phyloP scores from a whole-genome alignment of 345 rosid species.

The Syzygium grande region DNA sequence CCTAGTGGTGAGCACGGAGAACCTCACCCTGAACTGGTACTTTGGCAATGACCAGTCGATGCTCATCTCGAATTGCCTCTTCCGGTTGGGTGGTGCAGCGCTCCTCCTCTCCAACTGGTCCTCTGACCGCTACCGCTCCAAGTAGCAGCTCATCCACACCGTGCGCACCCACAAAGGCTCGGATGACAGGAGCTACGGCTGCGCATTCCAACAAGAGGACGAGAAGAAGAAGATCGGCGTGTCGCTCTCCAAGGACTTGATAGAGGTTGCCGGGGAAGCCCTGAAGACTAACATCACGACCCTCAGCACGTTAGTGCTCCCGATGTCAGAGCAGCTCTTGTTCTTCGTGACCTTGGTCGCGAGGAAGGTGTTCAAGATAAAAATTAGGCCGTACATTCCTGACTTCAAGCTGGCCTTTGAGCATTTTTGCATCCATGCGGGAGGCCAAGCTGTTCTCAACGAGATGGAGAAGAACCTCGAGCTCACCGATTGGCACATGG shows the following conservation, averaged over 20 bases:
- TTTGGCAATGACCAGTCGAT: constrained; percentile 39
- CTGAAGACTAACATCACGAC: constrained; percentile 56
- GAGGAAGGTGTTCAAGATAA: constrained; percentile 33
- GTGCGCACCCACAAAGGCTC: constrained; percentile 52
- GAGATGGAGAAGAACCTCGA: constrained; percentile 56
- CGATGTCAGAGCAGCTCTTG: constrained; percentile 42
- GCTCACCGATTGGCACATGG: constrained; percentile 60
- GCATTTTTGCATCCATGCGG: constrained; percentile 65
- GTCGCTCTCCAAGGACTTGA: constrained; percentile 47
- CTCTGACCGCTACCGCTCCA: constrained; percentile 26
- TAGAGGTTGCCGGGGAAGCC: constrained; percentile 50
- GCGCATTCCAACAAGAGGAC: constrained; percentile 50
- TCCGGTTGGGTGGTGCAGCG: constrained; percentile 43
- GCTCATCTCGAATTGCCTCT: constrained; percentile 50
- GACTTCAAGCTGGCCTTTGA: constrained; percentile 68
- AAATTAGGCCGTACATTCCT: constrained; percentile 44
- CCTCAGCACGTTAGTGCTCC: constrained; percentile 57
- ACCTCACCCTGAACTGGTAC: constrained; percentile 35
- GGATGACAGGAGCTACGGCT: constrained; percentile 35
- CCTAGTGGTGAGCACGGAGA: constrained; percentile 49
- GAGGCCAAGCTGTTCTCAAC: constrained; percentile 58
- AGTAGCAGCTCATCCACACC: constrained; percentile 46
- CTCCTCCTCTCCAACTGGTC: constrained; percentile 42
- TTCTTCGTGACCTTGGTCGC: constrained; percentile 30
- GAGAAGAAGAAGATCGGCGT: constrained; percentile 27